Evolutionary conservation across 495 filamentous ascomycete genomes (phyloP), one percentile per base, ranked within the genome.

Genomic region (Trichoderma reesei): DNA sequence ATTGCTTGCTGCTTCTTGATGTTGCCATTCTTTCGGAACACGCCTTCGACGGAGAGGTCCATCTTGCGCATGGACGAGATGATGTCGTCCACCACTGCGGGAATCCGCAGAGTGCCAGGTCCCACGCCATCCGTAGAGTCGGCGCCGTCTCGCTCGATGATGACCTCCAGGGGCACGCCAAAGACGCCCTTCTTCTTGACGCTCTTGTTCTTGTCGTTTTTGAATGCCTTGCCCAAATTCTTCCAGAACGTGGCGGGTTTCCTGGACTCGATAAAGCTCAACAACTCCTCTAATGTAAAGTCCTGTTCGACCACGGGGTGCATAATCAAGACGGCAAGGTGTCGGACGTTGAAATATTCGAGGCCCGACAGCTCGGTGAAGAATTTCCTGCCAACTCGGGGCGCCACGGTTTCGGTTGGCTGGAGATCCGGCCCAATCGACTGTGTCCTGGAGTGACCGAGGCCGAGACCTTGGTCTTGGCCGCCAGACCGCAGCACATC

Each of bases 21-120:
- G 71, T 97, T 98, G 65, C 94, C 94, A 70, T 97, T 99, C 81
- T 99, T 99, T 63, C 94, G 88, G 83, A 99, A 99, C 59, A 99
- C 93, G 70, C 95, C 95, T 72, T 99, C 94, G 8, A 98, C 90
- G 18, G 91, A 96, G 82, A 99, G 96, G 75, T 99, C 94, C 92
- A 98, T 99, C 71, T 91, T 93, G 67, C 90, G 86, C 90, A 99
- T 94, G 36, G 92, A 90, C 5, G 89, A 89, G 14, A 98, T 85
- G 34, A 92, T 85, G 70, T 98, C 95, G 71, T 98, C 92, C 41
- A 99, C 82, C 63, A 99, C 80, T 2, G 89, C 86, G 14, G 94
- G 94, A 44, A 98, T 89, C 63, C 89, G 86, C 37, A 99, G 79
- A 60, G 89, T 86, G 41, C 92, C 92, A 18, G 94, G 94, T 9